phyloP scores from a whole-genome alignment of 2,329 filamentous ascomycete species.

The Arthrobotrys iridis region DNA sequence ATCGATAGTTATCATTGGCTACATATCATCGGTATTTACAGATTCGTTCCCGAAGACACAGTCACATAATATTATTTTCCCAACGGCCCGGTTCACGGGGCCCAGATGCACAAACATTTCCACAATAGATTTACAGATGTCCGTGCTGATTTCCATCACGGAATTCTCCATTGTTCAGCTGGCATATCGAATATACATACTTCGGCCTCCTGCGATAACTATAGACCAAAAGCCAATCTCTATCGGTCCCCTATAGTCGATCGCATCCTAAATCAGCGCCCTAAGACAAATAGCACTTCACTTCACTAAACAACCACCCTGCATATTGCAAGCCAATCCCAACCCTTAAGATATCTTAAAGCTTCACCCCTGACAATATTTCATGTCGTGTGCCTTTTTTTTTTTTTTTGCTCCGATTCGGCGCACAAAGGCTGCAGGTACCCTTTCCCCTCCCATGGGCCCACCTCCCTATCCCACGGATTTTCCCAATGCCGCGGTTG shows the following conservation, averaged over 20 bases:
- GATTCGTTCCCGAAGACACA: background rate
- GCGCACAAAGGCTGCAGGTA: conserved; percentile 27
- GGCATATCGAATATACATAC: background rate
- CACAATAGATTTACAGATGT: background rate
- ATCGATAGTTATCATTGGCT: background rate
- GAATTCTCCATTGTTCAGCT: background rate
- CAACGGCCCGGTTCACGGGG: background rate
- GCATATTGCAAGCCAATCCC: conserved; percentile 16
- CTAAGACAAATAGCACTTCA: background rate
- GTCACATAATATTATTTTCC: background rate
- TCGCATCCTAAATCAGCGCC: background rate
- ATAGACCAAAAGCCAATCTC: background rate
- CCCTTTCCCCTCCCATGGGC: background rate
- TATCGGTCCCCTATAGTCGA: background rate
- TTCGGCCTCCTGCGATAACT: background rate
- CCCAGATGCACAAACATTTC: background rate
- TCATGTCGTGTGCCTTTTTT: conserved; percentile 7
- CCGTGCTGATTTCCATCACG: background rate
- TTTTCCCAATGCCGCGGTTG: conserved; percentile 10
- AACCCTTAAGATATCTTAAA: conserved; percentile 7
- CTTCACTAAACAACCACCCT: conserved; percentile 6
- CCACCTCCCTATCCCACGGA: background rate
- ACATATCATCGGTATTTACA: background rate
- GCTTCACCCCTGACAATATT: conserved; percentile 3
- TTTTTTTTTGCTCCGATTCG: conserved; percentile 30